Evolutionary conservation across 768 basidiomycete species (phyloP).

Genomic region (Rhodotorula graminis): DNA sequence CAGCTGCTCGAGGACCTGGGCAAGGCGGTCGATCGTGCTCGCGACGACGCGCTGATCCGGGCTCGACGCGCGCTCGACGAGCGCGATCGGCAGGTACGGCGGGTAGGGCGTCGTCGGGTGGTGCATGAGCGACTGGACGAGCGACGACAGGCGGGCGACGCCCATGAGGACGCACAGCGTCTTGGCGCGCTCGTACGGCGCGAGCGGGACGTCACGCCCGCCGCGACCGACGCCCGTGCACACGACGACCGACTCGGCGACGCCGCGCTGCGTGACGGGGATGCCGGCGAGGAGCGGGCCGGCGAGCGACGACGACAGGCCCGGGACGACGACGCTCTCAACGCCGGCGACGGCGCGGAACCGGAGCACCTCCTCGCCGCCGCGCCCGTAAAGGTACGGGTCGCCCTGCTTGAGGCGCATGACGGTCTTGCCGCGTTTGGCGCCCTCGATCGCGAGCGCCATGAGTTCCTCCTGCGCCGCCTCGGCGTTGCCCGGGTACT

Average conservation of each 20-base stretch:
- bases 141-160: conserved; percentile 71
- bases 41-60: conserved; percentile 80
- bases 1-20: conserved; percentile 62
- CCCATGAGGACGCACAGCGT: conserved; percentile 91
- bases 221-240: conserved; percentile 89
- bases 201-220: conserved; percentile 76
- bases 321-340: conserved; percentile 79
- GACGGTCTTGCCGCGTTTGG: conserved; percentile 70
- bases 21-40: conserved; percentile 70
- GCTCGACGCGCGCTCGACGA: conserved; percentile 91
- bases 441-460: conserved; percentile 80
- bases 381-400: conserved; percentile 87
- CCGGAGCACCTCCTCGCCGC: conserved; percentile 88
- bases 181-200: conserved; percentile 74
- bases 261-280: conserved; percentile 91
- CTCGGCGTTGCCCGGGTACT: conserved; percentile 96
- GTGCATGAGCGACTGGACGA: conserved; percentile 61
- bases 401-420: conserved; percentile 96
- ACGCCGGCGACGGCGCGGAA: conserved; percentile 75
- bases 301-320: conserved; percentile 81
- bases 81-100: conserved; percentile 70
- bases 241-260: conserved; percentile 78
- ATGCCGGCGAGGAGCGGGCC: conserved; percentile 85
- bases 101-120: conserved; percentile 65
- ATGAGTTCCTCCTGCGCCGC: conserved; percentile 92